Evolutionary conservation across 2,329 filamentous ascomycete species (phyloP), one percentile per base, ranked within the genome.

Genomic region (Venturia asperata): DNA sequence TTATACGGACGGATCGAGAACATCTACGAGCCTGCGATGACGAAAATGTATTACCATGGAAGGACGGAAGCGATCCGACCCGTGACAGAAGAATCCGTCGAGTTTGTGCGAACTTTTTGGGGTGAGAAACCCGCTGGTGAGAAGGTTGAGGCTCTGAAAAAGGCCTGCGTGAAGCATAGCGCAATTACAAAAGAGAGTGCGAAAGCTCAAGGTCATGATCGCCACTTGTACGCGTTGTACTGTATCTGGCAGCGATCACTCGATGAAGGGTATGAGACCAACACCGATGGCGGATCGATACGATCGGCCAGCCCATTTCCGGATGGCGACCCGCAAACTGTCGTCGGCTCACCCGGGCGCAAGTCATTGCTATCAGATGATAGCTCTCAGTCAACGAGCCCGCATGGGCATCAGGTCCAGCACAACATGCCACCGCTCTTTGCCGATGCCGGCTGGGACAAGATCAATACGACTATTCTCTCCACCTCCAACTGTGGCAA

Each of bases 401-500:
- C 79, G 80, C 84, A 77, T 79, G 79, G 43, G 68, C 72, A 67
- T 49, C 69, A 67, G n/a, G 68, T 73, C 37, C 73, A 71, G 65
- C 80, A 71, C 73, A 81, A 72, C 72, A 82, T 93, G 71, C 94
- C 94, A 0, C 80, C 87, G 6, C 83, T 99, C 65, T 99, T 97
- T 75, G 87, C 88, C 61, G 94, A 99, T 72, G 71, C 83, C 0
- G 94, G 93, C 61, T 99, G 92, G 92, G 93, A 97, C 76, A 92
- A 90, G 74, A 85, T 97, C 69, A 97, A 97, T 80, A 95, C 85
- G 68, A 97, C 93, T 10, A 91, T 97, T 68, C 81, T 99, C 47
- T 96, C 91, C 7, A 97, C 94, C 0, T 97, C 92, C n/a, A 99
- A 99, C 80, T 99, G 94, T 76, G 94, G 94, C 66, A 99, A 97